A percentile compares a stretch with the other conserved stretches of the same genome.
These are phyloP conservation scores for Suillus luteus DNA, from an alignment of 768 basidiomycete species.

Conservation along the genomic window DNA sequence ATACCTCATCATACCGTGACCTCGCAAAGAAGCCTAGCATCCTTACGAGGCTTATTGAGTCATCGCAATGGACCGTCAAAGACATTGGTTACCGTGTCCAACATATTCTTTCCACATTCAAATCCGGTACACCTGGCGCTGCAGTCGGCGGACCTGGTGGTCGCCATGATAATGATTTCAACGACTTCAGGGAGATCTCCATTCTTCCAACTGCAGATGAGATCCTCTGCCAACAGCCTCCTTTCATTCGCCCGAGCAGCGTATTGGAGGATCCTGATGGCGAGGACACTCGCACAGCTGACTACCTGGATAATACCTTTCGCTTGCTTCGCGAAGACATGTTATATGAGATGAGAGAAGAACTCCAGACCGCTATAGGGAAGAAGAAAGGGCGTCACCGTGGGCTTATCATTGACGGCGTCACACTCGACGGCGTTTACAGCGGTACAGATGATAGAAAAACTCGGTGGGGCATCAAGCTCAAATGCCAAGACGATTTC, in stretches of 20 bases:
- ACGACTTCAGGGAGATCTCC: slow-evolving; percentile 59
- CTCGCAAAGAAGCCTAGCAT: slow-evolving; percentile 37
- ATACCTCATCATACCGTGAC: slow-evolving; percentile 39
- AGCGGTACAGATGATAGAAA: slow-evolving; percentile 28
- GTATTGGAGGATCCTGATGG: slow-evolving; percentile 46
- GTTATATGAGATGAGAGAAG: slow-evolving; percentile 58
- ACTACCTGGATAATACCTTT: slow-evolving; percentile 68
- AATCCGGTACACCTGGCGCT: slow-evolving; percentile 21
- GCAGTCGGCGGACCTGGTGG: slow-evolving; percentile 50
- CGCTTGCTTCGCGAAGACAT: slow-evolving; percentile 66
- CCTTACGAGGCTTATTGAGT: slow-evolving; percentile 28
- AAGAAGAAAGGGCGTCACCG: slow-evolving; percentile 44
- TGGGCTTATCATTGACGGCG: slow-evolving; percentile 40
- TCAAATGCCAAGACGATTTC: slow-evolving; percentile 40
- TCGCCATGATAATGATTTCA: slow-evolving; percentile 69
- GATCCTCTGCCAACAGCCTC: slow-evolving; percentile 41
- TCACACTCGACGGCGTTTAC: slow-evolving; percentile 40
- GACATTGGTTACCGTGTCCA: slow-evolving; percentile 42
- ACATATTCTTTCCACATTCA: slow-evolving; percentile 36
- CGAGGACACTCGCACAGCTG: slow-evolving; percentile 39
- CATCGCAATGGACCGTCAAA: slow-evolving; percentile 25
- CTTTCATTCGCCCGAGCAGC: slow-evolving; percentile 51
- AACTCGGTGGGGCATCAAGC: slow-evolving; percentile 43
- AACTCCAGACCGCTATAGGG: slow-evolving; percentile 44
- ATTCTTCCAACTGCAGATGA: slow-evolving; percentile 68